Percentiles rank a stretch among this genome's conserved stretches.
phyloP scores from a whole-genome alignment of 2,329 filamentous ascomycete genomes.

The Pyrenochaeta sp. region DNA sequence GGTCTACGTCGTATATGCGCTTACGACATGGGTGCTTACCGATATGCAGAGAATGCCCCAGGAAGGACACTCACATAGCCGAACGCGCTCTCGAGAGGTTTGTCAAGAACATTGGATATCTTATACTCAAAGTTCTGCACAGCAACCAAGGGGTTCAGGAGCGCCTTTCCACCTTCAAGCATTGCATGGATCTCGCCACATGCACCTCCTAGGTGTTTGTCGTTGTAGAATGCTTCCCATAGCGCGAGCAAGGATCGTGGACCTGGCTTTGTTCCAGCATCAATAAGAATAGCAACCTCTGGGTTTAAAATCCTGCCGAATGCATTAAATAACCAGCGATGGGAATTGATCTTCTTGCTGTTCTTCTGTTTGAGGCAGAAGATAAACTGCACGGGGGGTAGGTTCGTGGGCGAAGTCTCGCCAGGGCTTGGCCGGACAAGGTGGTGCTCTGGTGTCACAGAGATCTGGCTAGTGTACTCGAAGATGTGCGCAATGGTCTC shows the following conservation, averaged over 20 bases:
- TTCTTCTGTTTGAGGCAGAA: slow-evolving; percentile 99
- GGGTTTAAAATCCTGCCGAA: slow-evolving; percentile 97
- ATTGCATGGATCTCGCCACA: slow-evolving; percentile 99
- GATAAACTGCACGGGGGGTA: slow-evolving; percentile 98
- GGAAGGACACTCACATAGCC: slow-evolving; percentile 98
- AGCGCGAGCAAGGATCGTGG: slow-evolving; percentile 88
- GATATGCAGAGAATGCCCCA: slow-evolving; percentile 99
- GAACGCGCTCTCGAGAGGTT: slow-evolving; percentile 95
- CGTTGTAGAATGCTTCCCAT: slow-evolving; percentile 99
- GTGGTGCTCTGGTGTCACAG: slow-evolving; percentile 96
- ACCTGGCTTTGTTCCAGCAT: slow-evolving; percentile 97
- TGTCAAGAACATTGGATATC: slow-evolving; percentile 99
- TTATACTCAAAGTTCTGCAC: slow-evolving; percentile 99
- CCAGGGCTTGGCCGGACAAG: slow-evolving; percentile 92
- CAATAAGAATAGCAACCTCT: slow-evolving; percentile 93
- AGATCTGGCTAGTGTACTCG: slow-evolving; percentile 97
- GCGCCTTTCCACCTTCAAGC: slow-evolving; percentile 86
- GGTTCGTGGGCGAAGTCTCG: slow-evolving; percentile 74
- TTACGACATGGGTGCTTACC: no score
- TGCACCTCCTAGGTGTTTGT: slow-evolving; percentile 97
- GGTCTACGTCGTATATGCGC: no score
- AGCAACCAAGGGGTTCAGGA: slow-evolving; percentile 93
- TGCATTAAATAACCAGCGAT: slow-evolving; percentile 97
- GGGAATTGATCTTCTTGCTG: slow-evolving; percentile 99
- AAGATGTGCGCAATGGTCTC: slow-evolving; percentile 97